A percentile compares a stretch with the other conserved stretches of the same genome.
Conservation (phyloP, 2,329 filamentous ascomycete species). For the Albophoma yamanashiensis region DNA sequence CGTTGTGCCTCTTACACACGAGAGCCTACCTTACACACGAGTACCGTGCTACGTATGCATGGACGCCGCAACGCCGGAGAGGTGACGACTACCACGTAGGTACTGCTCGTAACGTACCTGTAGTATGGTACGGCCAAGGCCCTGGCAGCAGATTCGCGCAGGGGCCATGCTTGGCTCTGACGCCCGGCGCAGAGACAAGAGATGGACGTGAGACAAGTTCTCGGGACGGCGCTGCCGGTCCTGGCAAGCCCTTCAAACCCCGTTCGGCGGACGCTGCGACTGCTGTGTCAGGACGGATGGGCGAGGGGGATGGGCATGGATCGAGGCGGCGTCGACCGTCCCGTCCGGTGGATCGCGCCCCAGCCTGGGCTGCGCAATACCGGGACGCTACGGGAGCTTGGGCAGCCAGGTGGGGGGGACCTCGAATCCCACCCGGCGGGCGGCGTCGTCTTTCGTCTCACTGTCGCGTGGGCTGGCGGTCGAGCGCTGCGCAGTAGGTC, state of each 20-base stretch:
- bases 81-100: too few species aligned
- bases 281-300: not conserved
- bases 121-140: too few species aligned
- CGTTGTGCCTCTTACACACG: not conserved
- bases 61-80: too few species aligned
- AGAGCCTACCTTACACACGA: too few species aligned
- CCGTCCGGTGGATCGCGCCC: not conserved
- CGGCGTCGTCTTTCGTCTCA: not conserved
- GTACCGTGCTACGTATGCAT: too few species aligned
- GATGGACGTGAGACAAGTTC: slow-evolving; percentile 1
- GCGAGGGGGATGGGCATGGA: not conserved
- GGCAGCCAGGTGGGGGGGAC: not conserved
- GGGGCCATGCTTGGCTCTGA: not conserved
- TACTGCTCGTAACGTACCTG: too few species aligned
- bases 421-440: not conserved
- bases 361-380: not conserved
- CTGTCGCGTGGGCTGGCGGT: not conserved
- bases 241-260: not conserved
- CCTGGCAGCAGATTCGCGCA: not conserved
- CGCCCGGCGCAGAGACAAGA: not conserved
- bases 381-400: not conserved
- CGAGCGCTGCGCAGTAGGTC: too few species aligned
- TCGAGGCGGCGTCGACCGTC: not conserved
- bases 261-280: not conserved
- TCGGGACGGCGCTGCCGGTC: slow-evolving; percentile 1